Percentiles rank a stretch among this genome's conserved stretches.
Conservation (phyloP, 163 green algal species). For the Chlorella variabilis region DNA sequence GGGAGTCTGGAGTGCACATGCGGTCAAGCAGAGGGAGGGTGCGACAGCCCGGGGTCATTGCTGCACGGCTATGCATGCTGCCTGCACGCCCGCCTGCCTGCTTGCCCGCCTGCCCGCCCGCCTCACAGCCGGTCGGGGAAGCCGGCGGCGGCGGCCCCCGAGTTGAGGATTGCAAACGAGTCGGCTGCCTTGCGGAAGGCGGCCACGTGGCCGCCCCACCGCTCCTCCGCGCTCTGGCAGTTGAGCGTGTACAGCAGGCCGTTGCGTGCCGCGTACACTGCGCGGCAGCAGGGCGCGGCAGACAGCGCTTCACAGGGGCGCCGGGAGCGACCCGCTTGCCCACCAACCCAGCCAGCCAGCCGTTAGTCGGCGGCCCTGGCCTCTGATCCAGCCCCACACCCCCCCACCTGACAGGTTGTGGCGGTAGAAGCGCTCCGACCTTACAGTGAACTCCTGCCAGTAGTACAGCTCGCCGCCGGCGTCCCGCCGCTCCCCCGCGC, state of each 20-base stretch:
- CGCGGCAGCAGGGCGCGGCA: neutral
- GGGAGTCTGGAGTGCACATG: too few species aligned
- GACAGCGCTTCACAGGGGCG: neutral
- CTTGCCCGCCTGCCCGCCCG: neutral
- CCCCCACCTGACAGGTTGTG: conserved; percentile 74
- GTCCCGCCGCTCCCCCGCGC: conserved; percentile 44
- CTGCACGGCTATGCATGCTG: too few species aligned
- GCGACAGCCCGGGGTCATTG: too few species aligned
- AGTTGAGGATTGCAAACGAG: conserved; percentile 14
- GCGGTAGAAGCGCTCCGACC: conserved; percentile 60
- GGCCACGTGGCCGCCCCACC: neutral
- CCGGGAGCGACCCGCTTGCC: too few species aligned
- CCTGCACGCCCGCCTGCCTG: too few species aligned
- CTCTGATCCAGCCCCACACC: too few species aligned
- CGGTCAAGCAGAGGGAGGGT: too few species aligned
- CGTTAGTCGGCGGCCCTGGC: too few species aligned
- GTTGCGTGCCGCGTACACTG: conserved; percentile 58
- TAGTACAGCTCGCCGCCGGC: conserved; percentile 74
- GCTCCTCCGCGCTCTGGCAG: conserved; percentile 51
- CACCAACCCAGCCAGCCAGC: too few species aligned
- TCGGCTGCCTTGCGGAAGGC: conserved; percentile 8
- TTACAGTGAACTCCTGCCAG: conserved; percentile 76
- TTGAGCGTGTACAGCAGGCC: conserved; percentile 85
- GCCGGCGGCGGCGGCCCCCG: neutral
- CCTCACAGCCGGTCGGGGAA: conserved; percentile 34